Percentiles rank a stretch among this genome's conserved stretches.
Evolutionary conservation across 2,329 filamentous ascomycete genomes (phyloP).

Genomic region (Orbilia javanica): DNA sequence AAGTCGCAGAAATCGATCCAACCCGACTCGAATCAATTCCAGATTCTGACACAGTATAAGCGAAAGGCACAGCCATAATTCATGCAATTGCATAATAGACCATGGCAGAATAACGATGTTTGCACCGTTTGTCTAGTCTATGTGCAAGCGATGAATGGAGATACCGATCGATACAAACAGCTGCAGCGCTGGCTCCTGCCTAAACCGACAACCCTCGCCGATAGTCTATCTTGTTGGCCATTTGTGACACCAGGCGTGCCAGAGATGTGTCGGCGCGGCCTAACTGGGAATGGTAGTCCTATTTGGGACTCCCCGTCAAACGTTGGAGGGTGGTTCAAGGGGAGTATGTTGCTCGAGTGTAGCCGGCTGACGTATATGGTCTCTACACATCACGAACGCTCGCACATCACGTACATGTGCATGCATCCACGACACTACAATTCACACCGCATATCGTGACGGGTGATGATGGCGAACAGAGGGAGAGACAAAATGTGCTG

Average conservation of each 20-base stretch:
- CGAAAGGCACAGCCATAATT: background rate
- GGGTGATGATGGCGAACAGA: background rate
- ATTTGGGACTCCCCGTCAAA: constrained; percentile 5
- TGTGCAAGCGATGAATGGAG: constrained; percentile 11
- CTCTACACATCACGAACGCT: constrained; percentile 10
- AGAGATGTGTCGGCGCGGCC: constrained; percentile 31
- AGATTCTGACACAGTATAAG: background rate
- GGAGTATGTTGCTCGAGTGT: too few relatives aligned
- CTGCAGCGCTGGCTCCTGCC: constrained; percentile 1
- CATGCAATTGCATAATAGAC: background rate
- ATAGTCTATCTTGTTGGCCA: constrained; percentile 7
- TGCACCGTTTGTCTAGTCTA: background rate
- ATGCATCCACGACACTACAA: background rate
- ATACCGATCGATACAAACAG: background rate
- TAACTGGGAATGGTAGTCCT: background rate
- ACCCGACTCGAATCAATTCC: background rate
- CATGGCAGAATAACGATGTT: background rate
- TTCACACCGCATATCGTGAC: constrained; percentile 1
- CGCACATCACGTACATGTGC: constrained; percentile 1
- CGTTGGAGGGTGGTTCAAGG: constrained; percentile 30
- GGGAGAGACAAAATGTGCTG: constrained; percentile 21
- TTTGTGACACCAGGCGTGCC: constrained; percentile 30
- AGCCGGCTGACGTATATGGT: constrained; percentile 17
- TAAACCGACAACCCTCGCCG: constrained; percentile 18
- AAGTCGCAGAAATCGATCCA: too few relatives aligned